Evolutionary conservation across 1,139 yeast genomes (phyloP).

Genomic region (Geotrichum cucujoidarum): DNA sequence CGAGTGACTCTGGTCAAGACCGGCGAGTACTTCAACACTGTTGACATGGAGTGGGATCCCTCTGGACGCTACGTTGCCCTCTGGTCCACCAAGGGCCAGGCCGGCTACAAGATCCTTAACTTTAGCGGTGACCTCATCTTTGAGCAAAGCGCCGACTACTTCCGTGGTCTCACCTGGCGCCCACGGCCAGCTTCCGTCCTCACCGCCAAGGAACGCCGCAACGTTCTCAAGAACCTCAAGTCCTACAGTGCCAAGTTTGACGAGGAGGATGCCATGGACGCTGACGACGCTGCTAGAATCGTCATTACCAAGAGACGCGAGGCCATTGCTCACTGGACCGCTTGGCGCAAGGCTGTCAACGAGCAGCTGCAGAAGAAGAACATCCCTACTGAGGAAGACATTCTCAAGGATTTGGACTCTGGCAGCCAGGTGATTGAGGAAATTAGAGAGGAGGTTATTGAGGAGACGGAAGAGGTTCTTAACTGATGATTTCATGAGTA

Average conservation of each 20-base stretch:
- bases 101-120: conserved; percentile 85
- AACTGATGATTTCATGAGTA: conserved; percentile 40
- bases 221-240: conserved; percentile 82
- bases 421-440: conserved; percentile 54
- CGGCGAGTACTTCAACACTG: conserved; percentile 70
- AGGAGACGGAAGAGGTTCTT: conserved; percentile 74
- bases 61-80: conserved; percentile 83
- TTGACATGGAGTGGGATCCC: conserved; percentile 91
- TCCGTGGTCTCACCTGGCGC: conserved; percentile 93
- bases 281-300: conserved; percentile 87
- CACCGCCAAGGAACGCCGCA: conserved; percentile 74
- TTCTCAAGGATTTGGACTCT: conserved; percentile 35
- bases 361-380: conserved; percentile 46
- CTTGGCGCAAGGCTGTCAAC: conserved; percentile 62
- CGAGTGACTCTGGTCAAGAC: conserved; percentile 60
- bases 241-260: conserved; percentile 92
- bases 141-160: conserved; percentile 74
- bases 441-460: conserved; percentile 66
- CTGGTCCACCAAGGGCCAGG: conserved; percentile 81
- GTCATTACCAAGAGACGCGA: conserved; percentile 80
- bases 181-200: conserved; percentile 86
- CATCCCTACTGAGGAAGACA: conserved; percentile 33
- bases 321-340: conserved; percentile 78
- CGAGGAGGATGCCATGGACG: conserved; percentile 95
- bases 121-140: conserved; percentile 71